Base-by-base conservation (phyloP, 768 basidiomycete species). In the Phaffia tasmanica region DNA sequence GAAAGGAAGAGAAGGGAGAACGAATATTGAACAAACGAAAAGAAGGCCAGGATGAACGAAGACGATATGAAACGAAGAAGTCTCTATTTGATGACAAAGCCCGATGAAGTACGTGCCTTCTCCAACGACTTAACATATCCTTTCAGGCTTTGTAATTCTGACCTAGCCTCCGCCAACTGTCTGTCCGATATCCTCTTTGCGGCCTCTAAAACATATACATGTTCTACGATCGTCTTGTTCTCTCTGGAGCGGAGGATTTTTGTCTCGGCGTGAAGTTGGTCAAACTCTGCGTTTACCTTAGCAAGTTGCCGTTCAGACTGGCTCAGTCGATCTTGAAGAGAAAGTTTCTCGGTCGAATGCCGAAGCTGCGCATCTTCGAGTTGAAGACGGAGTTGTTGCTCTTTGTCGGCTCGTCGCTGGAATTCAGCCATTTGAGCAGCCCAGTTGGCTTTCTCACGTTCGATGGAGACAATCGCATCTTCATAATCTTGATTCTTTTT, bases 211-310 rank as follows among this genome's bases (percentile, higher is more conserved):
- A 97, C 94, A 74, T 98, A 86, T 29, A 95, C 89, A 73, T 98
- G 94, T 76, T 98, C 93, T 54, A 98, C 92, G 67, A 95, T 93
- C n/a, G 89, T 95, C 79, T 93, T 97, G 79, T 97, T 90, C 73
- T 95, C 76, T 21, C 77, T 66, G 27, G 88, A 86, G 62, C 87
- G 85, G 11, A 97, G 78, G 70, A 93, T 87, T 70, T 85, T 88
- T 70, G 89, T 82, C 65, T 93, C 88, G 83, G 85, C 86, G 71
- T 95, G 89, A 57, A 86, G 84, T 53, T 80, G 81, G 74, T 88
- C 86, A 57, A 94, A 79, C 67, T 93, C 89, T 9, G 82, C 81
- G n/a, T 87, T 79, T 14, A 85, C 83, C 73, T 89, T 87, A 72
- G 86, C 86, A 48, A 93, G 79, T 19, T 90, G 90, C 15, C 84